phyloP scores from a whole-genome alignment of 2,329 filamentous ascomycete species.

The Dothistroma pini region DNA sequence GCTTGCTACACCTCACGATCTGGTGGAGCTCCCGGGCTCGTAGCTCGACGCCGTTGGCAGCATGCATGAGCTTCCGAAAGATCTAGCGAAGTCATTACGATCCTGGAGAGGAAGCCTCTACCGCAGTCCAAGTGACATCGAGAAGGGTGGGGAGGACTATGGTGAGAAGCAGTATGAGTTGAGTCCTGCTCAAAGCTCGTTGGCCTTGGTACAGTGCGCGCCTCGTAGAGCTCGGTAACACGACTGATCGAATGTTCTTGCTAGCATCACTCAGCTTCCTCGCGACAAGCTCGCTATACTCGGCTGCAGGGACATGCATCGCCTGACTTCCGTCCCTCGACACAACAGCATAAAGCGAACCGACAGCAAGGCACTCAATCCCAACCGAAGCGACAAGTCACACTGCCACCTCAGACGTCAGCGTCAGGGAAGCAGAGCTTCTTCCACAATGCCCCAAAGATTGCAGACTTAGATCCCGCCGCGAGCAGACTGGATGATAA shows the following conservation, averaged over 20 bases:
- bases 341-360: neutral
- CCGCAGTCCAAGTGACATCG: conserved; percentile 13
- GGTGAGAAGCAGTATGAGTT: conserved; percentile 20
- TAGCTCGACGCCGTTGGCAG: neutral
- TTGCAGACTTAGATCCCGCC: conserved; percentile 29
- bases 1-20: neutral
- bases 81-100: conserved; percentile 28
- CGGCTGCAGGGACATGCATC: neutral
- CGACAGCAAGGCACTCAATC: conserved; percentile 1
- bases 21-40: neutral
- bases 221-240: neutral
- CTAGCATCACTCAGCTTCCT: conserved; percentile 10
- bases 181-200: conserved; percentile 16
- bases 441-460: conserved; percentile 17
- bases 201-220: conserved; percentile 17
- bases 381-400: conserved; percentile 11
- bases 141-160: conserved; percentile 25
- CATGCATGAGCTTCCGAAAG: conserved; percentile 35
- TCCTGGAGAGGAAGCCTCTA: conserved; percentile 28
- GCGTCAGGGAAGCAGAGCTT: conserved; percentile 12
- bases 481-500: conserved; percentile 26
- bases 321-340: neutral
- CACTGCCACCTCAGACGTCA: conserved; percentile 10
- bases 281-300: conserved; percentile 2
- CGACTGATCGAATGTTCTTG: conserved; percentile 4